Conservation (phyloP, 148 eudicot species). For the Euryodendron excelsum region DNA sequence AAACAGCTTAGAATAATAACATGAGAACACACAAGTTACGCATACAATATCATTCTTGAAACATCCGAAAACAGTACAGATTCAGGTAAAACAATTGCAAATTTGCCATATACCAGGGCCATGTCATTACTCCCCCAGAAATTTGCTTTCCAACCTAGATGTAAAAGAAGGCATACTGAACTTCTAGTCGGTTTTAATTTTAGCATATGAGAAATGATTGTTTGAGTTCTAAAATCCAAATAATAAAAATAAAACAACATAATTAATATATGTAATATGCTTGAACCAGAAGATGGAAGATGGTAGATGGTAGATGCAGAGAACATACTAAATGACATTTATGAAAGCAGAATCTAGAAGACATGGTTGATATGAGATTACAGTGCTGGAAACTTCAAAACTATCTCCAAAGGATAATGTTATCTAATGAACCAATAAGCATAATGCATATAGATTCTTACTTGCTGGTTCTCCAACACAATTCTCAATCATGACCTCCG, state of each 20-base stretch:
- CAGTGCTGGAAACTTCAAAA: constrained; percentile 3
- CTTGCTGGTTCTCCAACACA: constrained; percentile 43
- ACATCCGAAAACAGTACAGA: background rate
- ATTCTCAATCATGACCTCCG: constrained; percentile 37
- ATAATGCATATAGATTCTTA: constrained; percentile 25
- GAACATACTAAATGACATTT: background rate
- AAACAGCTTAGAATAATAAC: background rate
- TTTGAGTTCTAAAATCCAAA: background rate
- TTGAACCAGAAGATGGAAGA: background rate
- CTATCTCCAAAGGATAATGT: background rate
- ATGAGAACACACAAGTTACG: background rate
- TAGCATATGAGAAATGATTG: background rate
- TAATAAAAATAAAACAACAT: background rate
- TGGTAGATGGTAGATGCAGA: background rate
- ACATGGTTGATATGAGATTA: background rate
- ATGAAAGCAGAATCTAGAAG: background rate
- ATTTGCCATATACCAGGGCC: too few species aligned
- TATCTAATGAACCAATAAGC: background rate
- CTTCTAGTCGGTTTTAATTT: background rate
- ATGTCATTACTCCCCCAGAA: background rate
- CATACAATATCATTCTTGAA: background rate
- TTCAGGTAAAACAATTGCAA: background rate
- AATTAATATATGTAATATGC: background rate
- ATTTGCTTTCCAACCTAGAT: constrained; percentile 4
- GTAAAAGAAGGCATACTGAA: background rate